Conservation (phyloP, 345 rosid species). For the Populus alba region DNA sequence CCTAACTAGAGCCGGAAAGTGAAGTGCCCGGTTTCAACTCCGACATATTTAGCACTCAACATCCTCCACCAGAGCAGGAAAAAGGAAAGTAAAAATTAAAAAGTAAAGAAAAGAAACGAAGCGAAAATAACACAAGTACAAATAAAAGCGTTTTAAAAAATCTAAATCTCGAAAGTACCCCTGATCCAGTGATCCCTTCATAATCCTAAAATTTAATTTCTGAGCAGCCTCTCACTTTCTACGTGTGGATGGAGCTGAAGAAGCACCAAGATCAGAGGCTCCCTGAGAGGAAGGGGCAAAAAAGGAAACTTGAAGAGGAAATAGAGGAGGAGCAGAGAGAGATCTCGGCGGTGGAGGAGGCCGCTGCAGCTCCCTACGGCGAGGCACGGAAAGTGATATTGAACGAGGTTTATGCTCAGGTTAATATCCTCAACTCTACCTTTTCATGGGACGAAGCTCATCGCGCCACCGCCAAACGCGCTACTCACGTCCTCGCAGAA, state of each 20-base stretch:
- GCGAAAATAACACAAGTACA: neutral
- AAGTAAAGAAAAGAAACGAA: neutral
- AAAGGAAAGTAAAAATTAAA: neutral
- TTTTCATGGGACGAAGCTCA: slow-evolving; percentile 89
- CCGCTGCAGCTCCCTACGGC: slow-evolving; percentile 31
- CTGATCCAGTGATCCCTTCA: slow-evolving; percentile 29
- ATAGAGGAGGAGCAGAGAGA: slow-evolving; percentile 44
- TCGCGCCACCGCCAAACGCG: slow-evolving; percentile 94
- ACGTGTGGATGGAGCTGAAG: slow-evolving; percentile 52
- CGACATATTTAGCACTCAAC: neutral
- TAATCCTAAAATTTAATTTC: slow-evolving; percentile 22
- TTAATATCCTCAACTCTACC: slow-evolving; percentile 56
- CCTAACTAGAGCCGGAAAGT: neutral
- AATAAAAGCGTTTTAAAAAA: neutral
- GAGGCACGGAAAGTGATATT: slow-evolving; percentile 62
- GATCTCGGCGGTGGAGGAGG: slow-evolving; percentile 45
- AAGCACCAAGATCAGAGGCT: slow-evolving; percentile 54
- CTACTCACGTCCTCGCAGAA: slow-evolving; percentile 95
- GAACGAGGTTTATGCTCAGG: slow-evolving; percentile 68
- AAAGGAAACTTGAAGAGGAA: slow-evolving; percentile 88
- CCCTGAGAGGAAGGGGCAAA: slow-evolving; percentile 88
- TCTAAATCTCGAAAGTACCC: slow-evolving; percentile 49
- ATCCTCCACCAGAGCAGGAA: slow-evolving; percentile 2
- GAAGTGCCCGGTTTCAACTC: neutral
- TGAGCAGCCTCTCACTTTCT: slow-evolving; percentile 16